Base-by-base conservation (phyloP, 1,139 yeast species). In the Debaryomyces psychrophilus region DNA sequence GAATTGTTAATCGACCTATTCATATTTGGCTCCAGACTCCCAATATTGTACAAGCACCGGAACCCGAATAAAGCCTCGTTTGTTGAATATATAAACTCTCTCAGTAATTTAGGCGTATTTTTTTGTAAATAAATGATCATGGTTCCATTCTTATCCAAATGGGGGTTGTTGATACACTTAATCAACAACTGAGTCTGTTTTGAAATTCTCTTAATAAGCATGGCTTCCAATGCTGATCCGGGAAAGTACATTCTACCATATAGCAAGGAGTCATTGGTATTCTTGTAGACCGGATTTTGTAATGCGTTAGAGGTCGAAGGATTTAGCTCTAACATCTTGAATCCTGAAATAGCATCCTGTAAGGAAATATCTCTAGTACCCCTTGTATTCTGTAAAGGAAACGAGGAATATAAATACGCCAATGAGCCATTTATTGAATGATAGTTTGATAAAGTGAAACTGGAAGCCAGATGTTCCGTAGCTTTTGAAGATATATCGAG, bases 171-270 rank as follows among this genome's bases (percentile, higher is more conserved):
- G 38, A 90, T 82, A 60, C 95, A 87, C 56, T 87, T 88, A 26
- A 90, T 68, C 43, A 87, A 68, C 27, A 90, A 53, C 57, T 90
- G 96, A 9, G 90, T 69, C 47, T 74, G 71, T 14, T 77, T 66
- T 3, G 86, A 68, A 34, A 90, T 57, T 47, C 90, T 72, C 51
- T 87, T 82, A 34, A 92, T 82, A 8, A 85, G 59, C 95, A 93
- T 85, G 1, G 97, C 97, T 62, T 93, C 99, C 6, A 95, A 68
- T 4, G 89, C 85, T 18, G 90, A 83, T 1, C 90, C 88, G 0
- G 99, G 99, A 53, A 93, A 83, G 59, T 86, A 88, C 82, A 95
- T 81, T 51, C 95, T 73, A 0, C 98, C 99, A 61, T 90, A 93
- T 18, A 72, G 52, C 27, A 74, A 59, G 2, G 70, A 55, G 17